Base-by-base conservation (phyloP, 345 rosid species). In the Ailanthus altissimus region DNA sequence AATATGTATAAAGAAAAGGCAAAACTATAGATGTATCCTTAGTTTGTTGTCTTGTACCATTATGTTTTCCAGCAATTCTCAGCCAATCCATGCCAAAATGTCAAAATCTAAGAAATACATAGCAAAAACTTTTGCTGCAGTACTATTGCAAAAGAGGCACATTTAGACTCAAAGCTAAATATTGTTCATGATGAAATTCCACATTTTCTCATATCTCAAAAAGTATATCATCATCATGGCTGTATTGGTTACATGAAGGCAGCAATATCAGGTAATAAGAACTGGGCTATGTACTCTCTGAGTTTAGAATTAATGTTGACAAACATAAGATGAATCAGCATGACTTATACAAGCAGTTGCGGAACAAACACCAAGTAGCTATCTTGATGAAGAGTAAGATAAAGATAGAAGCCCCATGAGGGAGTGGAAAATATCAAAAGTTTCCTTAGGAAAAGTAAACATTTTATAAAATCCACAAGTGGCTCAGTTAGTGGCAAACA, bases 181-280 rank as follows among this genome's bases (percentile, higher is more conserved):
- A 23, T 42, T 12, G 16, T 53, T 36, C 60, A 53, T 5, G 62
- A 70, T 21, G 13, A 36, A 18, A 38, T 25, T 53, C 38, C 10
- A 5, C 73, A 51, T 53, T 45, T 45, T 45, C 11, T 45, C 25
- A 21, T 25, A 6, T 67, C 71, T 21, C 32, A 14, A 60, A 60
- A 59, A 23, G 36, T 59, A 6, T 21, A 26, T 25, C 10, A 59
- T 59, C 2, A 25, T 59, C 64, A 26, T 59, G 36, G 5, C 5
- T 59, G 64, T 14, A 26, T 67, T 67, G 54, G 21, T 67, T 45
- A n/a, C 28, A 46, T 2, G 26, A 23, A 66, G 70, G 54, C 38
- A 67, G 50, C 28, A 49, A 67, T 45, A 67, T 59, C 63, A 67
- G 5, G 54, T 67, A 67, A 26, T 21, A 67, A 21, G 26, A 46